Conservation (phyloP, 1,284 basidiomycete genomes). For the Irpex rosettiformis region DNA sequence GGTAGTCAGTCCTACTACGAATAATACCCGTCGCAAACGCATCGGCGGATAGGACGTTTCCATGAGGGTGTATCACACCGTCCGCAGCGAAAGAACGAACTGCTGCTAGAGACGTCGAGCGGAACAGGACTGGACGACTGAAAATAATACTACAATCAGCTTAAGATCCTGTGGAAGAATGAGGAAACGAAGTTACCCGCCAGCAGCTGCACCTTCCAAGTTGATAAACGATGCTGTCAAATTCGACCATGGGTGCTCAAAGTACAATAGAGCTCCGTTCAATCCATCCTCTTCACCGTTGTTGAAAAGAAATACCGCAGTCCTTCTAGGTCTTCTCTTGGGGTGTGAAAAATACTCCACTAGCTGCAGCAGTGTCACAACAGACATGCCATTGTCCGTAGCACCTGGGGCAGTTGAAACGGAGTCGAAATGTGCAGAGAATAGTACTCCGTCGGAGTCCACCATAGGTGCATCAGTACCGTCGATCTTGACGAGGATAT, state of each 20-base stretch:
- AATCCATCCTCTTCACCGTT: constrained; percentile 79
- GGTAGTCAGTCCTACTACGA: constrained; percentile 64
- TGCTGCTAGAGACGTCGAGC: constrained; percentile 51
- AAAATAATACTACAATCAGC: neutral
- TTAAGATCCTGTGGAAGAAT: neutral
- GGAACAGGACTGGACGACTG: constrained; percentile 66
- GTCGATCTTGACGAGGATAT: constrained; percentile 67
- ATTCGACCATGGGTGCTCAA: constrained; percentile 68
- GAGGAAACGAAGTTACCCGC: constrained; percentile 46
- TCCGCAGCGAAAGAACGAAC: constrained; percentile 44
- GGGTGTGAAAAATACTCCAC: constrained; percentile 51
- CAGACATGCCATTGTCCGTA: constrained; percentile 75
- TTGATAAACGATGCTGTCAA: constrained; percentile 68
- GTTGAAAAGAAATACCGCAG: constrained; percentile 77
- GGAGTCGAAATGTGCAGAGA: constrained; percentile 79
- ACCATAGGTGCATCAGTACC: constrained; percentile 38
- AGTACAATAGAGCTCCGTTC: constrained; percentile 65
- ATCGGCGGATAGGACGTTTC: constrained; percentile 61
- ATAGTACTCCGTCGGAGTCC: constrained; percentile 51
- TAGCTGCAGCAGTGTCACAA: constrained; percentile 64
- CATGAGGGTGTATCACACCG: constrained; percentile 57
- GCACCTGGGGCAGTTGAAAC: constrained; percentile 74
- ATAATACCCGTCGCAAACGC: constrained; percentile 57
- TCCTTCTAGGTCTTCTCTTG: constrained; percentile 42
- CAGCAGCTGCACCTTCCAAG: constrained; percentile 76